Evolutionary conservation across 2,329 filamentous ascomycete species (phyloP).

Genomic region (Curvularia spicifera): DNA sequence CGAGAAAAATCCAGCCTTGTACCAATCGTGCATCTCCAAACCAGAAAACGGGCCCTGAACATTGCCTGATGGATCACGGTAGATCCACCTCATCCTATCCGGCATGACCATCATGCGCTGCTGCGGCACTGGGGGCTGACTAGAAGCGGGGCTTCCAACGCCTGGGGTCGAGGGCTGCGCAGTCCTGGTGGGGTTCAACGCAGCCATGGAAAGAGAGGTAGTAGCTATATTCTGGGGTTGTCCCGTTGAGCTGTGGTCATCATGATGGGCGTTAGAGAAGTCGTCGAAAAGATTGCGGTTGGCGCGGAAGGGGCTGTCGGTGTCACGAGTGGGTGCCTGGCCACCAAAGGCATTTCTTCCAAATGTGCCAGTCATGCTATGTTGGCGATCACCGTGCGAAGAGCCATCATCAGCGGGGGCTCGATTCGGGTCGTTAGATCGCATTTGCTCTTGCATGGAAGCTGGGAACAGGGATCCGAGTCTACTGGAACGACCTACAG

Average conservation of each 20-base stretch:
- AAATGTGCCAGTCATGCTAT: constrained; percentile 67
- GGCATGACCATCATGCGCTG: constrained; percentile 98
- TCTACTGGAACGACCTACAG: constrained; percentile 78
- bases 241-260: constrained; percentile 34
- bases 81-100: constrained; percentile 98
- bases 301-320: constrained; percentile 50
- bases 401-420: constrained; percentile 65
- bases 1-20: constrained; percentile 97
- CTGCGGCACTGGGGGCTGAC: constrained; percentile 71
- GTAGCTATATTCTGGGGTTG: constrained; percentile 36
- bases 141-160: constrained; percentile 61
- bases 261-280: constrained; percentile 39
- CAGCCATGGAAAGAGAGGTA: constrained; percentile 42
- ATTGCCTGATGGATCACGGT: constrained; percentile 90
- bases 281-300: constrained; percentile 50
- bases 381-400: constrained; percentile 47
- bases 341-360: constrained; percentile 65
- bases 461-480: constrained; percentile 85
- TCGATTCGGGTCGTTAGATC: constrained; percentile 55
- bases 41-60: constrained; percentile 95
- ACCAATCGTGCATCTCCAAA: constrained; percentile 99
- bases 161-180: constrained; percentile 45
- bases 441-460: constrained; percentile 91
- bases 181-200: constrained; percentile 43
- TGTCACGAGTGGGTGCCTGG: constrained; percentile 47